Evolutionary conservation across 1,284 basidiomycete genomes (phyloP), one percentile per base, ranked within the genome.

Genomic region (Apiotrichum siamense): DNA sequence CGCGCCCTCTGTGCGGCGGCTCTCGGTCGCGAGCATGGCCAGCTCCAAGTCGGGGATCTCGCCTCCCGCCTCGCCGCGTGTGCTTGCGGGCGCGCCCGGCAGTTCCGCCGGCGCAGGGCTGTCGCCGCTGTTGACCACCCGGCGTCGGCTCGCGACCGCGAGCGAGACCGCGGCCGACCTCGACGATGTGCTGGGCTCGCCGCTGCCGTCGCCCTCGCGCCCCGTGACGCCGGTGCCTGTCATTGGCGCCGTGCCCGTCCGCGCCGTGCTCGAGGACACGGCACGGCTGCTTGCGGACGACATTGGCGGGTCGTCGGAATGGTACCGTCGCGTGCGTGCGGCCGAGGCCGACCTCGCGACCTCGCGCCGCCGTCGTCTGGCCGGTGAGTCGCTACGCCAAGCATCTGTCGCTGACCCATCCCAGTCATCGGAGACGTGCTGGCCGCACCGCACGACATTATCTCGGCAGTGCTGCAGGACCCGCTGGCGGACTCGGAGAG

Each of bases 401-500:
- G 12, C 29, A 29, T 27, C 4, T 27, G 21, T 39, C 4, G 39
- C 43, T 50, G 15, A 55, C 36, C 11, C 3, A 12, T 15, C 10
- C 12, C 40, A 69, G 71, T 73, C 4, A 61, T 61, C 21, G 70
- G 71, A n/a, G 69, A 70, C 44, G 13, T 25, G 2, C 44, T 60
- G 15, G 56, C 64, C 6, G 64, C 56, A 7, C 63, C 66, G 2
- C 52, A 58, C 39, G 67, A 67, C 20, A 53, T 74, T 10, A 62
- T 74, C 3, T 66, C 70, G 5, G 65, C 70, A 6, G 44, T 74
- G 2, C 49, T 73, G 15, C 63, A 68, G 46, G 70, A 73, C 48
- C 66, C 66, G 2, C 56, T 69, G 2, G 48, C 61, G 0, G 64
- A 67, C 40, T 54, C 58, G 21, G 58, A 57, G 7, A 49, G 18